Evolutionary conservation across 257 asterid species (phyloP).

Genomic region (Gentiana dahurica): DNA sequence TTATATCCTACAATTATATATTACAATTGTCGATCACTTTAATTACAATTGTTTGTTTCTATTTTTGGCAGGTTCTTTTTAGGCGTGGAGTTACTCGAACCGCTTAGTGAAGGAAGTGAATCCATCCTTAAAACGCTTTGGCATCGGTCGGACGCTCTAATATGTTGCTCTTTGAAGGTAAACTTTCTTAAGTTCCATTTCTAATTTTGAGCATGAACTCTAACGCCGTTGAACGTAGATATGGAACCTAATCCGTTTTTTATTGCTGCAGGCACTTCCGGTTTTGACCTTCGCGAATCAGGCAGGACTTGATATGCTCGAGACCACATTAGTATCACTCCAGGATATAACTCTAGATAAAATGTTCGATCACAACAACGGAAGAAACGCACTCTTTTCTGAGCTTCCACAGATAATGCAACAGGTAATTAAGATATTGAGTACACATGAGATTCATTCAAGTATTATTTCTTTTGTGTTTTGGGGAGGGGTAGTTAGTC

Average conservation of each 20-base stretch:
- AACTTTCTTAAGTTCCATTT: background rate
- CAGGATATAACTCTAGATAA: constrained; percentile 86
- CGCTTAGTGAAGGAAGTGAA: constrained; percentile 53
- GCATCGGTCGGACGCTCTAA: constrained; percentile 85
- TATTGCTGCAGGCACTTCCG: constrained; percentile 63
- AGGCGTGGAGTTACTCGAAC: constrained; percentile 75
- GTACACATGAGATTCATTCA: too few relatives aligned
- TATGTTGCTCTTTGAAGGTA: constrained; percentile 92
- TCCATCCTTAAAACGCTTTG: constrained; percentile 64
- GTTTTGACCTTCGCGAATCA: constrained; percentile 86
- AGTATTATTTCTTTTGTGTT: too few relatives aligned
- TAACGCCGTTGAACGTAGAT: background rate
- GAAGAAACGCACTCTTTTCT: constrained; percentile 55
- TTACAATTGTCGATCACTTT: too few relatives aligned
- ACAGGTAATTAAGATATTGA: constrained; percentile 31
- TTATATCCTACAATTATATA: too few relatives aligned
- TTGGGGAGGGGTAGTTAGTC: background rate
- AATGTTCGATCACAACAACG: constrained; percentile 57
- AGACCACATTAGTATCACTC: constrained; percentile 78
- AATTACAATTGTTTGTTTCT: background rate
- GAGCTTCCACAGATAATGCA: constrained; percentile 91
- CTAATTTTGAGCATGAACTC: background rate
- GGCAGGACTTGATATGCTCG: constrained; percentile 97
- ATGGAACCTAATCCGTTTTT: background rate
- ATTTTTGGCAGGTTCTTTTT: constrained; percentile 50